Evolutionary conservation across 1,284 basidiomycete species (phyloP).

Genomic region (Malassezia furfur): DNA sequence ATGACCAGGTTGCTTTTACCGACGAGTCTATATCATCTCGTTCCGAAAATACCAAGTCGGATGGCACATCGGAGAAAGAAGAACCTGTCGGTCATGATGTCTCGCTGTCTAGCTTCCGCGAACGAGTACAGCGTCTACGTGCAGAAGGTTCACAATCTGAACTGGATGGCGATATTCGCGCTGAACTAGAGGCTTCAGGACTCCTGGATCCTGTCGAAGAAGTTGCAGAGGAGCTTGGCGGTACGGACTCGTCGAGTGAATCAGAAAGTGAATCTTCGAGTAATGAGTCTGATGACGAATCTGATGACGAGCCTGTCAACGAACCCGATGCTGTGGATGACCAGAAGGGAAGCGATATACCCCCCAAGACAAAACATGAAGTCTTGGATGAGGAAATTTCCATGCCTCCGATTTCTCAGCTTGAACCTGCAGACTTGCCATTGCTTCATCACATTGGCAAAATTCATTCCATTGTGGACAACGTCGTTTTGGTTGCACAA

Average conservation of each 20-base stretch:
- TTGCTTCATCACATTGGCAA: slow-evolving; percentile 27
- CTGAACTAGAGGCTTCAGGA: neutral
- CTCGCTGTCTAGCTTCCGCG: neutral
- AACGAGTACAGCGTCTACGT: neutral
- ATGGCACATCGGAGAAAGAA: too few relatives aligned
- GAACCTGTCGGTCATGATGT: too few relatives aligned
- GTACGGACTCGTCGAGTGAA: too few relatives aligned
- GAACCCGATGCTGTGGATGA: neutral
- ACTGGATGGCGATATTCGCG: neutral
- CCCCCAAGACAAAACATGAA: slow-evolving; percentile 33
- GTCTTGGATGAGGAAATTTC: slow-evolving; percentile 24
- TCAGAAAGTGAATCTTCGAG: too few relatives aligned
- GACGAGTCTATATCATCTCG: too few relatives aligned
- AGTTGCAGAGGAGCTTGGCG: too few relatives aligned
- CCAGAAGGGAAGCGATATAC: too few relatives aligned
- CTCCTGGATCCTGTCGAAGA: neutral
- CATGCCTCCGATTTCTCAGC: slow-evolving; percentile 18
- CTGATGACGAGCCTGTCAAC: neutral
- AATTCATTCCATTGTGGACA: slow-evolving; percentile 41
- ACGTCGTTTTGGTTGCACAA: slow-evolving; percentile 40
- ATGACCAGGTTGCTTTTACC: too few relatives aligned
- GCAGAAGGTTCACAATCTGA: neutral
- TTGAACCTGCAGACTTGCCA: slow-evolving; percentile 20
- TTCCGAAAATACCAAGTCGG: too few relatives aligned
- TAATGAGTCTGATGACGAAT: neutral